Conservation (phyloP, 2,329 filamentous ascomycete genomes). For the Chlorencoelia australis region DNA sequence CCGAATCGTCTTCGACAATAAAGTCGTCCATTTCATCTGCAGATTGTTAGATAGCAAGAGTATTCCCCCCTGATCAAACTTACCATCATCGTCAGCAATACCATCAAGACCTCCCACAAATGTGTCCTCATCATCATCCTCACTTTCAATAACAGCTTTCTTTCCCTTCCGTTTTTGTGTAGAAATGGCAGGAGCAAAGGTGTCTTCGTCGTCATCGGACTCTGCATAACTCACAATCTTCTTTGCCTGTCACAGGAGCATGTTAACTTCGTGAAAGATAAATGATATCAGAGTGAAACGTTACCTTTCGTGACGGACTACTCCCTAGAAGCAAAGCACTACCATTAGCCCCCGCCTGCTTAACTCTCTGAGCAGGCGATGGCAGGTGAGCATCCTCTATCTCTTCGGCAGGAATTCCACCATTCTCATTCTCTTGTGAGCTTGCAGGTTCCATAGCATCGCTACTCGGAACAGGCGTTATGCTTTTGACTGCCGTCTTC, state of each 20-base stretch:
- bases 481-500: slow-evolving; percentile 28
- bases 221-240: slow-evolving; percentile 74
- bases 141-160: slow-evolving; percentile 50
- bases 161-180: slow-evolving; percentile 35
- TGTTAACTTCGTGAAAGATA: background rate
- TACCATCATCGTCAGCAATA: slow-evolving; percentile 47
- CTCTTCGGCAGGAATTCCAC: slow-evolving; percentile 29
- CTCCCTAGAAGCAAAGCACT: slow-evolving; percentile 38
- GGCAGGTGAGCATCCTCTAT: slow-evolving; percentile 43
- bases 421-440: slow-evolving; percentile 54
- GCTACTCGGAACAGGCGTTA: slow-evolving; percentile 74
- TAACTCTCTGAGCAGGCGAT: slow-evolving; percentile 34
- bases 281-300: slow-evolving; percentile 8
- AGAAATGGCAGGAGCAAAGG: slow-evolving; percentile 41
- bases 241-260: slow-evolving; percentile 36
- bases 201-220: slow-evolving; percentile 71
- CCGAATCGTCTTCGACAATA: slow-evolving; percentile 71
- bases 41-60: slow-evolving; percentile 1
- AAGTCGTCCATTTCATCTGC: slow-evolving; percentile 74
- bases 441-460: slow-evolving; percentile 59
- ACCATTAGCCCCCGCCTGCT: slow-evolving; percentile 33
- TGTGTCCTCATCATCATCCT: slow-evolving; percentile 59
- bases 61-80: slow-evolving; percentile 17
- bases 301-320: slow-evolving; percentile 74
- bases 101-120: slow-evolving; percentile 53